Percentiles rank a stretch among this genome's conserved stretches.
Conservation (phyloP, 495 filamentous ascomycete species). For the Penicillium flavigenum region DNA sequence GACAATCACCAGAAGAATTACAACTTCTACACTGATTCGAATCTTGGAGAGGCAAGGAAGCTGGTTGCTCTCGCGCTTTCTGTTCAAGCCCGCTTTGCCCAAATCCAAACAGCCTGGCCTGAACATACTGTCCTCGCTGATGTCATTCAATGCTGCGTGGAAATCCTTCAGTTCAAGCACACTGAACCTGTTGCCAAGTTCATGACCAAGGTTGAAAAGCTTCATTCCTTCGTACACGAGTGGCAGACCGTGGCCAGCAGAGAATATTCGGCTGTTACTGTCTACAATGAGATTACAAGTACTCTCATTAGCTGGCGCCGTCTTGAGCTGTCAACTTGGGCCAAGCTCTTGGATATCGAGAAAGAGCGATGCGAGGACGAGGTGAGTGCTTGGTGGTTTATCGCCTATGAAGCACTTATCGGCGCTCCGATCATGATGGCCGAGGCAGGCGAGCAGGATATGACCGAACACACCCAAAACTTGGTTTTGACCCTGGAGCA, state of each 20-base stretch:
- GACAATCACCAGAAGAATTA: slow-evolving; percentile 48
- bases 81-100: slow-evolving; percentile 65
- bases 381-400: slow-evolving; percentile 92
- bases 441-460: slow-evolving; percentile 51
- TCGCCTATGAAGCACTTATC: slow-evolving; percentile 85
- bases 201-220: slow-evolving; percentile 77
- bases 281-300: slow-evolving; percentile 73
- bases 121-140: slow-evolving; percentile 75
- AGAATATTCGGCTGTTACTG: slow-evolving; percentile 62
- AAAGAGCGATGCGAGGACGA: slow-evolving; percentile 67
- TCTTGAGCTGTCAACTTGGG: slow-evolving; percentile 89
- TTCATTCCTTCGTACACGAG: slow-evolving; percentile 79
- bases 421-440: slow-evolving; percentile 65
- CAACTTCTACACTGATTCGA: slow-evolving; percentile 87
- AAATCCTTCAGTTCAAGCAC: slow-evolving; percentile 70
- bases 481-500: slow-evolving; percentile 68
- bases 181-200: slow-evolving; percentile 84
- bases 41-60: slow-evolving; percentile 69
- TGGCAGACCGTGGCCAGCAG: slow-evolving; percentile 90
- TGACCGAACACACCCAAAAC: slow-evolving; percentile 62
- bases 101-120: slow-evolving; percentile 68
- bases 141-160: slow-evolving; percentile 69
- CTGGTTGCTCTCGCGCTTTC: slow-evolving; percentile 64
- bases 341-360: slow-evolving; percentile 83
- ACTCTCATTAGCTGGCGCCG: slow-evolving; percentile 83